Evolutionary conservation across 192 early-diverging fungal genomes (phyloP), one percentile per base, ranked within the genome.

Genomic region (Gorgonomyces haynaldii): DNA sequence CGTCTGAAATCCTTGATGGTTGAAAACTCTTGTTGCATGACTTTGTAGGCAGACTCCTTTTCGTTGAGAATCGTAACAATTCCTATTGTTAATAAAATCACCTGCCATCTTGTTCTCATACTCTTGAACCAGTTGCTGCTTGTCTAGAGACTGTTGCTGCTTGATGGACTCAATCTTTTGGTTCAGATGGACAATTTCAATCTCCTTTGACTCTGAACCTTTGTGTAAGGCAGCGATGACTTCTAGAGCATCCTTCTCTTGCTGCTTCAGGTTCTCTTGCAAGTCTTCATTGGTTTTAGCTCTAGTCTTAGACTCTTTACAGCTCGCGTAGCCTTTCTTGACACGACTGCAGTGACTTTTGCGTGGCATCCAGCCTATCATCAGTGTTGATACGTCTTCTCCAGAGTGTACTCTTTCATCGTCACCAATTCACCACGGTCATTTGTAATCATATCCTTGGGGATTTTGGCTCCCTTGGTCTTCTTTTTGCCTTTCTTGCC

Each of bases 11-110:
- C 77, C 41, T 80, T 80, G 42, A 80, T 70, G 28, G 70, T 70
- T 1, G 68, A 57, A 61, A 78, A 74, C 45, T 80, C 77, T 28
- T 75, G 60, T 38, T 80, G 70, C 71, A 80, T 77, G 21, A 78
- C 64, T 48, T 69, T 71, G 47, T 58, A 67, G 0, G 71, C 71
- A 2, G 69, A 61, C 39, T 79, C 77, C 51, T 78, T 78, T 38
- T 79, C 77, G 13, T 39, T 58, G 31, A 79, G 24, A 8, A 67
- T 47, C 9, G 57, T 26, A 23, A 46, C 68, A 46, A 79, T 57
- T 8, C 70, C 72, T 75, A 40, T 20, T 24, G 24, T 27, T 20
- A 42, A n/a, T 2, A 29, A 55, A 20, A 16, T 29, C 16, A 76
- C 72, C 74, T 45, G 45, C 45, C 23, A 70, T 54, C 42, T 66